Base-by-base conservation (phyloP, 75 land plant genomes). In the Cupressus sempervirens region DNA sequence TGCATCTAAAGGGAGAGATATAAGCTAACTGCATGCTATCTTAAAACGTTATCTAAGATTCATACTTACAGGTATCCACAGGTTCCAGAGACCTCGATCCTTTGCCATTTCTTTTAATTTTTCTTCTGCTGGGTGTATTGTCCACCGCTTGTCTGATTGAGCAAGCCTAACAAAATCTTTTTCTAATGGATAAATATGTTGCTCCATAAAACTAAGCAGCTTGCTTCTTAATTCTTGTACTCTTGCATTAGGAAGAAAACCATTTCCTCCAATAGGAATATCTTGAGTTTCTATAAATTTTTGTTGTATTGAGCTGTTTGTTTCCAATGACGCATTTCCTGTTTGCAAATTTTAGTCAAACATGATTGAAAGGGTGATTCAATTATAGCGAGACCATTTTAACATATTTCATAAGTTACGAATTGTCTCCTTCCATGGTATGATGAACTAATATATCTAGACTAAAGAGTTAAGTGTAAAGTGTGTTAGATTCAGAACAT, bases 1-100 rank as follows among this genome's bases (percentile, higher is more conserved):
- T 43, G n/a, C 40, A 79, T 45, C 12, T n/a, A 41, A 83, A 38
- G 1, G 20, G 10, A 68, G 32, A 46, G 72, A 52, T 43, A 68
- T 16, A 53, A 46, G 53, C 43, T 73, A 53, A 46, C 16, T 43
- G 40, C 41, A 53, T 43, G 43, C 14, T 26, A 7, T 79, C 26
- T 6, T 38, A 29, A 52, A 53, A 14, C 13, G 53, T 53, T 52
- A 53, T 48, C n/a, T 4, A 73, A 84, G 58, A 54, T 45, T 36
- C 23, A 76, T 54, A 75, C 91, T 80, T 93, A 98, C 99, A 70
- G 99, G 99, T 86, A 98, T 89, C 91, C 92, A 98, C 45, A 98
- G 86, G 84, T 98, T 98, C 99, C 99, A 98, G n/a, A 98, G 91
- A 72, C 99, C 99, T 86, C 90, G 91, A 72, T 85, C 86, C 86